Percentiles rank a stretch among this genome's conserved stretches.
Conservation (phyloP, 179 eudicot species). For the Patellifolia procumbens region DNA sequence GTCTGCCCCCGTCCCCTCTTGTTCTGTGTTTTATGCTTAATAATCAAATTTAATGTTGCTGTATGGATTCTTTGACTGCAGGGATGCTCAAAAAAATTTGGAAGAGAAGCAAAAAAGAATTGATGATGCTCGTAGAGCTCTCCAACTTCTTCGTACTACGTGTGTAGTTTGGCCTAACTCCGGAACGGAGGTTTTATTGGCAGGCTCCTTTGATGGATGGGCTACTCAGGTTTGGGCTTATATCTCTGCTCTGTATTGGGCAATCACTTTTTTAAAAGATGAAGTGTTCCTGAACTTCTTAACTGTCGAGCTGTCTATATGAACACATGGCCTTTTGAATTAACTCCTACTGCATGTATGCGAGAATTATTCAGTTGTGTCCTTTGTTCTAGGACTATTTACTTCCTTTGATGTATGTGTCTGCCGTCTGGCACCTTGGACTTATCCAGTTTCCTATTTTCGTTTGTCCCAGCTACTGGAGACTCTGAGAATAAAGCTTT, state of each 20-base stretch:
- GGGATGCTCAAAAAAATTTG: conserved; percentile 60
- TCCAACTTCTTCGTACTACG: conserved; percentile 57
- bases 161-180: conserved; percentile 76
- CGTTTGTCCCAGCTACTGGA: not conserved
- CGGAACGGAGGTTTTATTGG: conserved; percentile 76
- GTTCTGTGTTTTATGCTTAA: not conserved
- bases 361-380: not conserved
- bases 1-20: too few relatives aligned
- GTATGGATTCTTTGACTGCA: conserved; percentile 24
- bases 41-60: conserved; percentile 2
- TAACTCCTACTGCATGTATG: not conserved
- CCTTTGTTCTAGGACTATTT: too few relatives aligned
- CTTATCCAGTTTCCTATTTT: too few relatives aligned
- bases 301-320: not conserved
- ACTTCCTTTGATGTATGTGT: too few relatives aligned
- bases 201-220: conserved; percentile 97
- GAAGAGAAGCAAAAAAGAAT: conserved; percentile 72
- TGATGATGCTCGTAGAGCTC: conserved; percentile 53
- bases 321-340: not conserved
- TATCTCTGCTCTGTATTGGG: not conserved
- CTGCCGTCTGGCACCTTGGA: too few relatives aligned
- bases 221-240: conserved; percentile 61
- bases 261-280: not conserved
- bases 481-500: not conserved
- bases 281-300: not conserved